phyloP scores from a whole-genome alignment of 257 asterid genomes.

The Ophiorrhiza pumila region DNA sequence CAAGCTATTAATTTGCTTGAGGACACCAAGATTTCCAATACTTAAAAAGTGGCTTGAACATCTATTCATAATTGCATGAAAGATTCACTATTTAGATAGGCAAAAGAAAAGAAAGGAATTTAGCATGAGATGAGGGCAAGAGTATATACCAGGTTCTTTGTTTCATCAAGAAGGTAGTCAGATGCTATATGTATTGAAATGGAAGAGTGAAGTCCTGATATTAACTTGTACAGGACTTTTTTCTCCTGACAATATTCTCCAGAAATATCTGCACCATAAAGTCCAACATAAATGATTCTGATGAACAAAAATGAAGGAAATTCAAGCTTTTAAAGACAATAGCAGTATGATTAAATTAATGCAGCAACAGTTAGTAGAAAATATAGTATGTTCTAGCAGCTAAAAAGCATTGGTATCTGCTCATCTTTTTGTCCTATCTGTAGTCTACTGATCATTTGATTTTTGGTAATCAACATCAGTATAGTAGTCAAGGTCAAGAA shows the following conservation, averaged over 20 bases:
- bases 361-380: neutral
- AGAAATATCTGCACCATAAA: slow-evolving; percentile 56
- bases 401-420: neutral
- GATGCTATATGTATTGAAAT: slow-evolving; percentile 83
- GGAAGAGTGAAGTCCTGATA: slow-evolving; percentile 93
- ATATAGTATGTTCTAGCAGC: neutral
- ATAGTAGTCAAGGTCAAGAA: neutral
- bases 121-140: neutral
- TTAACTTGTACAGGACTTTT: slow-evolving; percentile 76
- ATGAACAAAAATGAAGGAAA: neutral
- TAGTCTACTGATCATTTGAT: neutral
- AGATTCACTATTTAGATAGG: neutral
- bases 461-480: neutral
- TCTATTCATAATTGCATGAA: neutral
- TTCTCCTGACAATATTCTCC: slow-evolving; percentile 89
- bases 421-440: neutral
- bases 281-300: neutral
- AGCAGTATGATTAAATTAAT: neutral
- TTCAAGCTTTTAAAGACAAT: neutral
- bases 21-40: neutral
- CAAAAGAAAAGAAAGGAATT: neutral
- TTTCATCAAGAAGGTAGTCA: slow-evolving; percentile 84
- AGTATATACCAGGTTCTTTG: slow-evolving; percentile 56
- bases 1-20: neutral
- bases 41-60: neutral